Conservation (phyloP, 164 flowering plant species). For the Malania oleifera region DNA sequence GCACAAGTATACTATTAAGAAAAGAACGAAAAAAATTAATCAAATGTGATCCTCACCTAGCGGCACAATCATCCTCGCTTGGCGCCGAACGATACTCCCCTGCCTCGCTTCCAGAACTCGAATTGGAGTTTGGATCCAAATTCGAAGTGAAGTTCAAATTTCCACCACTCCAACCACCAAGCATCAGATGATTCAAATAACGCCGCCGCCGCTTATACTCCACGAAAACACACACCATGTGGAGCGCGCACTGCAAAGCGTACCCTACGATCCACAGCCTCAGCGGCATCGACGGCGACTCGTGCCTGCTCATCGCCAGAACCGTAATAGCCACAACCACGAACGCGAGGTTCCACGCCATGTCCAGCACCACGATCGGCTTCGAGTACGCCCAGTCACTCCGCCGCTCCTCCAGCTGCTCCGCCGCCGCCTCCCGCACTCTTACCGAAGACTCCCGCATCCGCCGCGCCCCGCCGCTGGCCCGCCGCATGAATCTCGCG, state of each 20-base stretch:
- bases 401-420: slow-evolving; percentile 61
- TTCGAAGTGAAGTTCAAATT: slow-evolving; percentile 8
- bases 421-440: slow-evolving; percentile 61
- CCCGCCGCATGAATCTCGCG: slow-evolving; percentile 49
- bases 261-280: slow-evolving; percentile 52
- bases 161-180: slow-evolving; percentile 9
- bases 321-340: slow-evolving; percentile 27
- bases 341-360: slow-evolving; percentile 49
- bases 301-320: slow-evolving; percentile 31
- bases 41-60: slow-evolving; percentile 22
- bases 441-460: slow-evolving; percentile 50
- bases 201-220: slow-evolving; percentile 31
- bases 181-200: background rate
- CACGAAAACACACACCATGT: slow-evolving; percentile 35
- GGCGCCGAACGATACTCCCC: slow-evolving; percentile 21
- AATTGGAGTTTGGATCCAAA: background rate
- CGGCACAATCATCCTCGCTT: slow-evolving; percentile 18
- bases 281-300: slow-evolving; percentile 39
- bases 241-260: slow-evolving; percentile 39
- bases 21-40: background rate
- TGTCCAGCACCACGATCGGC: slow-evolving; percentile 49
- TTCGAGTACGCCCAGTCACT: slow-evolving; percentile 63
- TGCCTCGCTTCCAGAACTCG: slow-evolving; percentile 24
- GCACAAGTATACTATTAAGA: background rate
- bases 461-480: slow-evolving; percentile 38